These are phyloP conservation scores for Coelastrella sp. DNA, from an alignment of 139 green algal genomes.

Conservation along the genomic window DNA sequence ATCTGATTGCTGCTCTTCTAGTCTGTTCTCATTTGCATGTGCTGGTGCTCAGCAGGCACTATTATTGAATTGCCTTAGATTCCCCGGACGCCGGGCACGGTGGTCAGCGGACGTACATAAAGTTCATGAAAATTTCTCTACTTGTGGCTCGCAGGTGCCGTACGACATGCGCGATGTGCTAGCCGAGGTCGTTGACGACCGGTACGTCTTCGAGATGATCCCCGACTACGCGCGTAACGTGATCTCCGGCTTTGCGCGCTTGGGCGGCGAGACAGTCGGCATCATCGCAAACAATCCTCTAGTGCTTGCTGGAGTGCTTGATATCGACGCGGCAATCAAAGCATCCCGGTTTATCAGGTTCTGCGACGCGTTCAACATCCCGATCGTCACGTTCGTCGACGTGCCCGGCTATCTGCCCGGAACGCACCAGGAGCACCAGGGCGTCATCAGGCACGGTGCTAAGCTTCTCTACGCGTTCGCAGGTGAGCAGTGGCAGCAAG, in stretches of 20 bases:
- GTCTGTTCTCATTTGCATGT: too few relatives aligned
- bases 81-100: too few relatives aligned
- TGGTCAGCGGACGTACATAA: too few relatives aligned
- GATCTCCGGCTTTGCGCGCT: slow-evolving; percentile 72
- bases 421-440: slow-evolving; percentile 68
- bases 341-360: slow-evolving; percentile 76
- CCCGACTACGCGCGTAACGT: slow-evolving; percentile 75
- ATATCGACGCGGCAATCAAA: slow-evolving; percentile 82
- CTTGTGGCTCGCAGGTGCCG: slow-evolving; percentile 18
- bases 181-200: slow-evolving; percentile 68
- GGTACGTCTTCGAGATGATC: slow-evolving; percentile 77
- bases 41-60: too few relatives aligned
- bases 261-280: slow-evolving; percentile 73
- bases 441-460: slow-evolving; percentile 79
- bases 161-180: slow-evolving; percentile 78
- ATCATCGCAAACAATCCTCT: slow-evolving; percentile 82
- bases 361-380: slow-evolving; percentile 83
- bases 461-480: slow-evolving; percentile 84
- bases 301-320: slow-evolving; percentile 76
- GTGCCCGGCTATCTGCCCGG: slow-evolving; percentile 83
- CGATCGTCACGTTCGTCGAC: slow-evolving; percentile 80
- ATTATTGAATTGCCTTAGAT: too few relatives aligned
- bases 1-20: too few relatives aligned
- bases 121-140: too few relatives aligned
- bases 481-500: neutral